Conservation (phyloP, 2,329 filamentous ascomycete genomes). For the Exophiala mesophila region DNA sequence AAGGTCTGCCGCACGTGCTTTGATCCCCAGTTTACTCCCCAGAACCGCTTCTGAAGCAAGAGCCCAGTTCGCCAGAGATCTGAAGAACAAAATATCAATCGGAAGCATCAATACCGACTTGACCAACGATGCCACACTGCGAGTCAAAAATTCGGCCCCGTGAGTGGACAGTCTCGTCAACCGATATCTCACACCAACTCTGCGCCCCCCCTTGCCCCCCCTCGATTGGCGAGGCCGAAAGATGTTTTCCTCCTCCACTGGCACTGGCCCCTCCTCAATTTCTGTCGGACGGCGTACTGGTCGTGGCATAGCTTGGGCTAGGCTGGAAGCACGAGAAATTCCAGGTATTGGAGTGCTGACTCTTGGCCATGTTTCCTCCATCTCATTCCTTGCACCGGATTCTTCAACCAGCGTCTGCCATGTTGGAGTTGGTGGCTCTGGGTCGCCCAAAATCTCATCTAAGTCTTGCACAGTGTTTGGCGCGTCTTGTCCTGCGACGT, state of each 20-base stretch:
- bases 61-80: constrained; percentile 10
- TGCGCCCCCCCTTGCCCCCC: constrained; percentile 1
- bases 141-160: constrained; percentile 14
- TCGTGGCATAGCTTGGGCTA: constrained; percentile 12
- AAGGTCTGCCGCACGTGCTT: constrained; percentile 3
- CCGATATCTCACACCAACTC: no score
- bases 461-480: neutral
- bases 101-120: constrained; percentile 19
- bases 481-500: no score
- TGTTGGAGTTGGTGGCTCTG: neutral
- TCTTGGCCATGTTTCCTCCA: neutral
- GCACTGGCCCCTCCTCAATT: constrained; percentile 15
- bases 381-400: no score
- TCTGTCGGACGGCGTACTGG: constrained; percentile 24
- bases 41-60: constrained; percentile 1
- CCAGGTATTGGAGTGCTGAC: constrained; percentile 14
- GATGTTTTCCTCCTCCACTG: constrained; percentile 5
- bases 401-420: no score
- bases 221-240: constrained; percentile 2
- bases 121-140: constrained; percentile 10
- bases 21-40: neutral
- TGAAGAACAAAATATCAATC: constrained; percentile 17
- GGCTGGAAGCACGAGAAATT: constrained; percentile 17
- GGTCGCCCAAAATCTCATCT: neutral
- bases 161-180: constrained; percentile 19